Base-by-base conservation (phyloP, 2,329 filamentous ascomycete genomes). In the Ophiostoma piceae region DNA sequence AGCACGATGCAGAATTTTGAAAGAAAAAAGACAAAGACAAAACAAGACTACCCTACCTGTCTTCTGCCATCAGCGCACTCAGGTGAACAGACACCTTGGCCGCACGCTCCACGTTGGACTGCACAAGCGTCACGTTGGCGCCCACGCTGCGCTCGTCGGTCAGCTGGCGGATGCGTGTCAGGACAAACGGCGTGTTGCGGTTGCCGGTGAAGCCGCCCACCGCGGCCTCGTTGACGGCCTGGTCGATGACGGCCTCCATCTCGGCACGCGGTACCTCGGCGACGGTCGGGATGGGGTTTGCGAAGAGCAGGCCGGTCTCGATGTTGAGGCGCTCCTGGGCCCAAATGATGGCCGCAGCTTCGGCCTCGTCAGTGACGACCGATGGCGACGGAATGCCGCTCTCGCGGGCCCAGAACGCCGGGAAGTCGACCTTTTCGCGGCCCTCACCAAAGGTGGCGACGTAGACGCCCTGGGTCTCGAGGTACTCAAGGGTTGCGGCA, bases 391-490 rank as follows among this genome's bases (percentile, higher is more conserved):
- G 88, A 68, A 90, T 81, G 14, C 93, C 92, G 78, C 94, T 97
- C 60, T 97, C 92, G 57, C 94, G 84, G 0, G 91, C 92, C 86
- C 92, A 99, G 79, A 99, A 99, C 0, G 92, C 92, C 0, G 95
- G 95, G 75, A 98, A 95, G 75, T 96, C 90, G 57, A 97, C 85
- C 81, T 79, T 16, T 1, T 16, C 1, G 7, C 79, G 51, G 0
- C 91, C 92, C 79, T 96, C 92, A 32, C 92, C 89, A 81, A 98
- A 99, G 2, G 95, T 98, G 3, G 88, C 91, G 0, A 97, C 93
- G 51, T 90, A 85, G 29, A 92, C 93, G 11, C 91, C 91, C 76
- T 90, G 87, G 0, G 87, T 89, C 78, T 90, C 88, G 26, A 90
- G 82, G 74, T 84, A 84, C 81, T 99, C 95, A 5, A 99, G 84